A percentile compares a stretch with the other conserved stretches of the same genome.
Conservation (phyloP, 306 rosid species). For the Ochetophila trinervis region DNA sequence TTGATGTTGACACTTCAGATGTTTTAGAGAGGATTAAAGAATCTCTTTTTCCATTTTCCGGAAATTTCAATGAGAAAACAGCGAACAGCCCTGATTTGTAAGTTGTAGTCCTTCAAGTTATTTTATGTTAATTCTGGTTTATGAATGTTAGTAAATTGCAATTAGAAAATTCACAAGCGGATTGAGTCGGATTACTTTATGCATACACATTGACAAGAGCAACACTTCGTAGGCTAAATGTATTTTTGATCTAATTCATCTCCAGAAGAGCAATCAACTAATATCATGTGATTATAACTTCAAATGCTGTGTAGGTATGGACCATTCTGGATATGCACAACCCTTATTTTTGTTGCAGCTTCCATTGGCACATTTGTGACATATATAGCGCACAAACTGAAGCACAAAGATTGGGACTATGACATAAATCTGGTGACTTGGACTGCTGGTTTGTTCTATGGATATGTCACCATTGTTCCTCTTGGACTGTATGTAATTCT, state of each 20-base stretch:
- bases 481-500: conserved; percentile 69
- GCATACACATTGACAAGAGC: too few relatives aligned
- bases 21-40: conserved; percentile 78
- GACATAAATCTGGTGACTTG: conserved; percentile 93
- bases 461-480: conserved; percentile 82
- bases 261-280: too few relatives aligned
- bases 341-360: conserved; percentile 92
- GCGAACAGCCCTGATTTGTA: conserved; percentile 84
- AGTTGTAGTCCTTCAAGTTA: conserved; percentile 34
- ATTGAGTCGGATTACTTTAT: neutral
- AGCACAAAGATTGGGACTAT: conserved; percentile 73
- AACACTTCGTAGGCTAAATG: too few relatives aligned
- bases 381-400: conserved; percentile 78
- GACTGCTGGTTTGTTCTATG: conserved; percentile 97
- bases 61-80: conserved; percentile 84
- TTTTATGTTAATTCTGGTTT: conserved; percentile 8
- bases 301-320: conserved; percentile 69
- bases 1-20: conserved; percentile 86
- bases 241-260: too few relatives aligned
- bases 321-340: conserved; percentile 98
- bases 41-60: conserved; percentile 85
- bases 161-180: neutral
- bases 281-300: conserved; percentile 17
- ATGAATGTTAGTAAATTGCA: neutral
- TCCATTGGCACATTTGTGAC: conserved; percentile 92